Base-by-base conservation (phyloP, 306 rosid genomes). In the Cicer cuneatum region DNA sequence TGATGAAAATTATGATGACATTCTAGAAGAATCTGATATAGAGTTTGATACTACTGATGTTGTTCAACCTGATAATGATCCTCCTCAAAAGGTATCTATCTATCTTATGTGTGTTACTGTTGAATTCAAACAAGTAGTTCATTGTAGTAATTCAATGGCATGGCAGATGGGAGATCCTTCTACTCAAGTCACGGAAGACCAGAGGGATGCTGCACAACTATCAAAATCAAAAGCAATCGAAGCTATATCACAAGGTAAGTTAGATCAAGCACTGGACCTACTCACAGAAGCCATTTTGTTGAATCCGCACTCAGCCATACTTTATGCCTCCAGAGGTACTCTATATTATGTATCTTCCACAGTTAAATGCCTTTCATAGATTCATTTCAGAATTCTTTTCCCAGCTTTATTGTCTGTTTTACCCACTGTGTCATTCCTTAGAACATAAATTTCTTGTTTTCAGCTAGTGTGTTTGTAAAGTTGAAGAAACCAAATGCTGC, bases 401-500 rank as follows among this genome's bases (percentile, higher is more conserved):
- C 35, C 35, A 29, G 5, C 35, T 29, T 29, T 73, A 5, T 76
- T 64, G 38, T 65, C 7, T 71, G 35, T 72, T 5, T 81, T 45
- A 38, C 19, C 61, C 16, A 57, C 56, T 69, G 66, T 48, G 16
- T 71, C 72, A 57, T 66, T 81, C 48, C 19, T 51, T 48, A n/a
- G 49, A 48, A 48, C 76, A 59, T 60, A 13, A 47, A 52, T 59
- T 73, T 78, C 72, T 77, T 78, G 69, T 67, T 86, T 78, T 79
- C 92, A 92, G 98, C 90, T 73, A 83, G 83, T 76, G 78, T 85
- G 66, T 87, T 85, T 83, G 68, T 88, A 53, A 88, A 87, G 63
- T 42, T 87, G 84, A 90, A 90, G 76, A 92, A 88, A 75, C 94
- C 98, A 52, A 92, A 87, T 80, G 94, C 96, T 68, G 98, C 98